Percentiles rank a stretch among this genome's conserved stretches.
These are phyloP conservation scores for Durotheca rogersii DNA, from an alignment of 495 filamentous ascomycete species.

Conservation along the genomic window DNA sequence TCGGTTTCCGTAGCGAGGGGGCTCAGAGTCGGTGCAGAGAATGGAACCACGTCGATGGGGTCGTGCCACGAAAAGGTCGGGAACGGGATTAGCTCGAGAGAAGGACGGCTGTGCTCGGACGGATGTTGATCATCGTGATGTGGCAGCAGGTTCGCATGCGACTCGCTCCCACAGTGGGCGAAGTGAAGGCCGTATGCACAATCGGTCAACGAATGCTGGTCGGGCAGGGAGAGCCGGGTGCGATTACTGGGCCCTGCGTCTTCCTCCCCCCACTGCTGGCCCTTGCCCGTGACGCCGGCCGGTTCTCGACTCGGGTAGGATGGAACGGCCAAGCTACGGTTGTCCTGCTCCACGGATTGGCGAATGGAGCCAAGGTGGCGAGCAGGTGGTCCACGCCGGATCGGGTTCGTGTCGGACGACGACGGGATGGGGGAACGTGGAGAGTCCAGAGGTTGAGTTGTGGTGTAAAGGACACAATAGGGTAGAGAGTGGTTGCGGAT, in stretches of 20 bases:
- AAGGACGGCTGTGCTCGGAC: slow-evolving; percentile 27
- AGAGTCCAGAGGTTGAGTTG: slow-evolving; percentile 17
- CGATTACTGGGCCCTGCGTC: not conserved
- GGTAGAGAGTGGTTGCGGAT: slow-evolving; percentile 31
- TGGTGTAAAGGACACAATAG: slow-evolving; percentile 30
- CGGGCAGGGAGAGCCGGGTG: not conserved
- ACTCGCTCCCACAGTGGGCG: slow-evolving; percentile 19
- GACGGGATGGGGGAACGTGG: too few relatives aligned
- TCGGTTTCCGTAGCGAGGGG: slow-evolving; percentile 4
- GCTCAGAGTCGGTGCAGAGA: slow-evolving; percentile 27
- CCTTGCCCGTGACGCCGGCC: slow-evolving; percentile 5
- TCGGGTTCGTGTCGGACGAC: too few relatives aligned
- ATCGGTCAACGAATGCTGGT: slow-evolving; percentile 6
- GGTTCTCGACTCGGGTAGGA: too few relatives aligned
- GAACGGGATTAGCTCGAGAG: slow-evolving; percentile 34
- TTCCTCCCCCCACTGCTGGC: slow-evolving; percentile 11
- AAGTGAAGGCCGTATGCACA: slow-evolving; percentile 16
- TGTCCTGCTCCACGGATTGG: slow-evolving; percentile 23
- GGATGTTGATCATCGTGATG: slow-evolving; percentile 38
- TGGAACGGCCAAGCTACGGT: too few relatives aligned
- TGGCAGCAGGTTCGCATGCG: slow-evolving; percentile 32
- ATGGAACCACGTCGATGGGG: slow-evolving; percentile 36
- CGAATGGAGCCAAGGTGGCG: slow-evolving; percentile 14
- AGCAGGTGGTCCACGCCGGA: too few relatives aligned
- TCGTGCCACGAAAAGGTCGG: slow-evolving; percentile 33